Conservation (phyloP, 768 basidiomycete species). For the Boletellus sp. region DNA sequence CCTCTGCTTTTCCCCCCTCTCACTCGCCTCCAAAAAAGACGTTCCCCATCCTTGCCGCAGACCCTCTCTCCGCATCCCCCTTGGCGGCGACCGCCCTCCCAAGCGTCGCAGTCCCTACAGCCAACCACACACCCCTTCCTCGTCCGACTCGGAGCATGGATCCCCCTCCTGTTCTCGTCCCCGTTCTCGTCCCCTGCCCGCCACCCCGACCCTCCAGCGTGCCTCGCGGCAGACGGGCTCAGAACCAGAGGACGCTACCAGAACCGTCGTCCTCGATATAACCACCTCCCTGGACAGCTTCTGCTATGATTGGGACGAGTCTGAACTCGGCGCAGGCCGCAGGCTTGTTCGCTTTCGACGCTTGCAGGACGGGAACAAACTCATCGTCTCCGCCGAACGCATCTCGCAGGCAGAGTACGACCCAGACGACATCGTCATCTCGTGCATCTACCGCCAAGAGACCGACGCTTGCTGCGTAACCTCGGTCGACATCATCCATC, state of each 20-base stretch:
- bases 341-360: conserved; percentile 86
- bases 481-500: conserved; percentile 92
- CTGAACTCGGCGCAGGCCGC: conserved; percentile 67
- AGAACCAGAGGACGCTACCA: conserved; percentile 41
- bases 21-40: conserved; percentile 3
- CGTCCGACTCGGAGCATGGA: conserved; percentile 38
- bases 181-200: conserved; percentile 2
- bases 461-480: conserved; percentile 80
- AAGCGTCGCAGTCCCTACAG: conserved; percentile 40
- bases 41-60: conserved; percentile 17
- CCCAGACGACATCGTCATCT: conserved; percentile 78
- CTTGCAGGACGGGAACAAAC: conserved; percentile 67
- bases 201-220: conserved; percentile 20
- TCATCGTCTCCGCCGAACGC: conserved; percentile 76
- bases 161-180: conserved; percentile 24
- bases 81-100: conserved; percentile 24
- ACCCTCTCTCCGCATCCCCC: conserved; percentile 28
- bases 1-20: neutral
- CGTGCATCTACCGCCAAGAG: conserved; percentile 88
- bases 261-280: conserved; percentile 59
- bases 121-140: conserved; percentile 39
- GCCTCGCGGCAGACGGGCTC: conserved; percentile 20
- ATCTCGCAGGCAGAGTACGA: conserved; percentile 72
- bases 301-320: conserved; percentile 54
- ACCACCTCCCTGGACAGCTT: conserved; percentile 53